Base-by-base conservation (phyloP, 306 rosid genomes). In the Cicer bijugum region DNA sequence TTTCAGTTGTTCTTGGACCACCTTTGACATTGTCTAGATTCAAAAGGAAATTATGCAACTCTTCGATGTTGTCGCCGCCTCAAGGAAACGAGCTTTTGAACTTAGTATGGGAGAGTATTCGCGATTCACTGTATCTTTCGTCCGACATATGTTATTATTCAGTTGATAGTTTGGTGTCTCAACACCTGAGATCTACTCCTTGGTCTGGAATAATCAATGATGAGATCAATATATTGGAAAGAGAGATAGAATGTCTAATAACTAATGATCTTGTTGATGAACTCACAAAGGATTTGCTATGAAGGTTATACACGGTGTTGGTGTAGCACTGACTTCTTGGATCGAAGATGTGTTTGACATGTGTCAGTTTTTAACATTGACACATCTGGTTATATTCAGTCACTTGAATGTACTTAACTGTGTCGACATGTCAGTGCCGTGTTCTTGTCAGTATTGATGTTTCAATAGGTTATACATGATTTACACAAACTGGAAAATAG, bases 221-320 rank as follows among this genome's bases (percentile, higher is more conserved):
- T 12, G 96, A 88, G 55, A 14, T 85, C 73, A 83, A 75, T 46
- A 46, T 46, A 39, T 19, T 89, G 55, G 97, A 83, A 81, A 81
- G 90, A 72, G 97, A 84, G 60, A 70, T 95, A 63, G 93, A 84
- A 81, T 77, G 74, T 73, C 80, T 85, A 68, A 85, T 95, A 68
- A 84, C 88, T 71, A 80, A 80, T 75, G 97, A 90, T 76, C 78
- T 95, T 75, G 80, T 95, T 69, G 85, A 85, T 67, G 99, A 92
- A 75, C 71, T 92, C 69, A 82, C 85, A 70, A 72, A 80, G 85
- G 93, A 91, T 80, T 77, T 94, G 80, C 74, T 79, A 66, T 72
- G 40, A 65, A 83, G 35, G 35, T 28, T 28, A 28, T 28, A 28
- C 35, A 28, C 35, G 35, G 35, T 28, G 5, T 28, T 4, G 35